Evolutionary conservation across 345 rosid genomes (phyloP), one percentile per base, ranked within the genome.

Genomic region (Dovyalis caffra): DNA sequence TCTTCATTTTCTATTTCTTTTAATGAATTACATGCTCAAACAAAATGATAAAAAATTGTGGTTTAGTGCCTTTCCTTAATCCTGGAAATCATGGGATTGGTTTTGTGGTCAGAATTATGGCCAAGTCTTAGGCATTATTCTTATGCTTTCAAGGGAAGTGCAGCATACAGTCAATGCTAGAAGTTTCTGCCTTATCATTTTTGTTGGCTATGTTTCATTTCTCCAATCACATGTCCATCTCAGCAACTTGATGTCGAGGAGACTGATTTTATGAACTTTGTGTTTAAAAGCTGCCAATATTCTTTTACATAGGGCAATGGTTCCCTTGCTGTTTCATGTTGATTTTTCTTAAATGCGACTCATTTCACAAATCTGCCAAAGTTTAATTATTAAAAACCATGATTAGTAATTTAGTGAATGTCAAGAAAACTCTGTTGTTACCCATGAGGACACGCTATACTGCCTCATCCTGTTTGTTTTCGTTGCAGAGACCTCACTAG

Each of bases 401-500:
- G 49, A 29, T 68, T n/a, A 29, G 8, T 7, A 20, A 8, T 60
- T 32, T 15, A 60, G 51, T 29, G 32, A 68, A 75, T 43, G 68
- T 49, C 56, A 20, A 49, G n/a, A n/a, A 29, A 60, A 40, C 33
- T 12, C 29, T 53, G 35, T 16, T 45, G 49, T 51, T 56, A 28
- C 12, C 38, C 47, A 3, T 32, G 33, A 31, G 33, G 8, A 34
- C 43, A 40, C 38, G 37, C n/a, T 12, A 1, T 51, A 14, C 25
- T 33, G 15, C 61, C 29, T 64, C 12, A 49, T 26, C 29, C 15
- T 16, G 61, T 72, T 69, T 70, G 32, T 75, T 71, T 76, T 72
- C 70, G 51, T 72, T 85, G 83, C 92, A 95, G 99, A 95, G 79
- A 89, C 99, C 37, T 84, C 90, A 26, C 81, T 93, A 74, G 88